A percentile compares a stretch with the other conserved stretches of the same genome.
Conservation (phyloP, 2,329 filamentous ascomycete species). For the Acrocalymma vagum region DNA sequence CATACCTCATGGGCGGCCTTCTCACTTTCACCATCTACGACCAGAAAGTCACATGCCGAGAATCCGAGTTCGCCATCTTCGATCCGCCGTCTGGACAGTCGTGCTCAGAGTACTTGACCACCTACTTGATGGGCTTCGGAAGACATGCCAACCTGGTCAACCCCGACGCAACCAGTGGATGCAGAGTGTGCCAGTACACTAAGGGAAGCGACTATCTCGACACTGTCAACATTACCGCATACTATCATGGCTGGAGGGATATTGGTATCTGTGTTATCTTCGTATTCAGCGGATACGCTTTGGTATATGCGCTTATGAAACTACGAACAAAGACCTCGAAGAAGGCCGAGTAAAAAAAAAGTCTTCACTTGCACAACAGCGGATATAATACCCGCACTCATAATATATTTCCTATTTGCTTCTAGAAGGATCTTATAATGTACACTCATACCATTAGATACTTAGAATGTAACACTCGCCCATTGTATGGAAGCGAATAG, state of each 20-base stretch:
- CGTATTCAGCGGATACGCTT: conserved; percentile 61
- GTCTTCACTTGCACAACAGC: not conserved
- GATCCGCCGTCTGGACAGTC: conserved; percentile 61
- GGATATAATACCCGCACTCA: too few relatives aligned
- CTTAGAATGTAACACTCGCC: too few relatives aligned
- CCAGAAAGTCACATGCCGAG: conserved; percentile 47
- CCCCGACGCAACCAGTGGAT: conserved; percentile 63
- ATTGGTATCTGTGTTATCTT: conserved; percentile 68
- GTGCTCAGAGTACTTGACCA: conserved; percentile 65
- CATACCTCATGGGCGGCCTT: conserved; percentile 52
- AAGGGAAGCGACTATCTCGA: conserved; percentile 67
- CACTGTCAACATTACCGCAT: conserved; percentile 66
- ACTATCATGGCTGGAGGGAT: conserved; percentile 73
- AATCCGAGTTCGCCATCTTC: conserved; percentile 51
- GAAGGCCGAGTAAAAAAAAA: conserved; percentile 42
- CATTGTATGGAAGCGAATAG: too few relatives aligned
- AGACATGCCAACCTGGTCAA: conserved; percentile 64
- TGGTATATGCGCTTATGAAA: conserved; percentile 57
- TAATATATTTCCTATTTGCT: too few relatives aligned
- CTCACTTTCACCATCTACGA: conserved; percentile 53
- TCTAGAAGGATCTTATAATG: too few relatives aligned
- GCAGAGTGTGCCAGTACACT: conserved; percentile 69
- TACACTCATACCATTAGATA: too few relatives aligned
- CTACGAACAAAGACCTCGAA: conserved; percentile 51
- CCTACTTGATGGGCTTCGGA: conserved; percentile 59